phyloP scores from a whole-genome alignment of 352 stramenopile genomes.

The Thraustochytrium sp. region DNA sequence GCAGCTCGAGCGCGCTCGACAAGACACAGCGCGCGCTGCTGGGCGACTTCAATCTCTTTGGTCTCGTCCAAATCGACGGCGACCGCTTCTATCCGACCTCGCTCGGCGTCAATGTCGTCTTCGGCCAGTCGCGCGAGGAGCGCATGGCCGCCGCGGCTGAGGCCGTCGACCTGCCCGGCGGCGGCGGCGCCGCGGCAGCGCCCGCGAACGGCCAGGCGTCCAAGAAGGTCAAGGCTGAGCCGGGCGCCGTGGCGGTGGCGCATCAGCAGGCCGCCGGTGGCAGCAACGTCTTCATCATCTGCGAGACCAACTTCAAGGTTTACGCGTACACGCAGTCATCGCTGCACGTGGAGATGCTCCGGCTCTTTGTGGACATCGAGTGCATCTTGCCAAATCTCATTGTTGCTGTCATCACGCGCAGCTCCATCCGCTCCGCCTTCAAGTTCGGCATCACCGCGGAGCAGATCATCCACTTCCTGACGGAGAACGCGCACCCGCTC shows the following conservation, averaged over 20 bases:
- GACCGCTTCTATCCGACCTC: constrained; percentile 30
- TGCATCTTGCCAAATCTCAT: constrained; percentile 77
- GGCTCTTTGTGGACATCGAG: constrained; percentile 78
- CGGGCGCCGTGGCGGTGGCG: neutral
- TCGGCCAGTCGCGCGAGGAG: constrained; percentile 31
- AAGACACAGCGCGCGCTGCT: constrained; percentile 1
- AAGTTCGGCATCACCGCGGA: constrained; percentile 79
- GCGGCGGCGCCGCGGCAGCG: neutral
- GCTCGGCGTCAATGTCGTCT: constrained; percentile 31
- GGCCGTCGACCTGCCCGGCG: neutral
- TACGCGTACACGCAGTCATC: constrained; percentile 79
- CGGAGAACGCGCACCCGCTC: constrained; percentile 69
- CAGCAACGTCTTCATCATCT: constrained; percentile 58
- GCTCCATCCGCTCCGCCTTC: constrained; percentile 75
- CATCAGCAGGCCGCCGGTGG: neutral
- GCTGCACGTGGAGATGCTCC: constrained; percentile 83
- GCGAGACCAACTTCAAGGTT: constrained; percentile 85
- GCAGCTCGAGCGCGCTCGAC: neutral
- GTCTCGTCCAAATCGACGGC: neutral
- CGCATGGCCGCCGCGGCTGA: constrained; percentile 3
- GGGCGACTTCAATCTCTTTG: constrained; percentile 31
- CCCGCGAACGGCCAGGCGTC: neutral
- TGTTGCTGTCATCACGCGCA: constrained; percentile 79
- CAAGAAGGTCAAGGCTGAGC: constrained; percentile 30
- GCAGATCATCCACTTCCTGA: constrained; percentile 83